These are phyloP conservation scores for Triglochin maritima DNA, from an alignment of 106 monocot species.

Conservation along the genomic window DNA sequence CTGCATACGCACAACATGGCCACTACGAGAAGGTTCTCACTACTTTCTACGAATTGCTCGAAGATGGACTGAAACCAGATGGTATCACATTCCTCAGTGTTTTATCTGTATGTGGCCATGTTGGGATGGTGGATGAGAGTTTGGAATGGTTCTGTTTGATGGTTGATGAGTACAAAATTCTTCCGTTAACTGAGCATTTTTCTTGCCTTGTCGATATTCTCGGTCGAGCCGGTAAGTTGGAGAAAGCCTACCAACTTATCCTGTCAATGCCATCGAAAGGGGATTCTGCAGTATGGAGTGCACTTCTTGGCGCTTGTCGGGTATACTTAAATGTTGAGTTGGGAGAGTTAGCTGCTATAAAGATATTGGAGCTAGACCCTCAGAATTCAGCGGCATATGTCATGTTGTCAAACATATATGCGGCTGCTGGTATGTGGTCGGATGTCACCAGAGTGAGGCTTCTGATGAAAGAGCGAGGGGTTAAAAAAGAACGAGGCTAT, in stretches of 20 bases:
- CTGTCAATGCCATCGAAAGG: slow-evolving; percentile 56
- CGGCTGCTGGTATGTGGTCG: slow-evolving; percentile 50
- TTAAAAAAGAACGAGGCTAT: slow-evolving; percentile 57
- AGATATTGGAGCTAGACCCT: slow-evolving; percentile 37
- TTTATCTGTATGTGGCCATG: slow-evolving; percentile 59
- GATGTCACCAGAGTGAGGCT: slow-evolving; percentile 50
- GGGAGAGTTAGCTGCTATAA: slow-evolving; percentile 59
- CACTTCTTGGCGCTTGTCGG: slow-evolving; percentile 53
- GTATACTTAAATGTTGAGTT: slow-evolving; percentile 35
- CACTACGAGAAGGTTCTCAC: slow-evolving; percentile 34
- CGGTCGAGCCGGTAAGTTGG: slow-evolving; percentile 49
- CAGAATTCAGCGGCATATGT: slow-evolving; percentile 57
- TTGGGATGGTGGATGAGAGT: slow-evolving; percentile 58
- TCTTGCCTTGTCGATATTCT: slow-evolving; percentile 65
- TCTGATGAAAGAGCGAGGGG: slow-evolving; percentile 48
- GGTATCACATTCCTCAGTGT: slow-evolving; percentile 65
- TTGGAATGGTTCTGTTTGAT: slow-evolving; percentile 51
- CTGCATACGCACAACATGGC: slow-evolving; percentile 78
- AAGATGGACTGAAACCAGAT: slow-evolving; percentile 36
- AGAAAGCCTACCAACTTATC: slow-evolving; percentile 46
- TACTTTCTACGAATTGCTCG: slow-evolving; percentile 48
- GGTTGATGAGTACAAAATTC: slow-evolving; percentile 35
- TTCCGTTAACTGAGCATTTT: slow-evolving; percentile 58
- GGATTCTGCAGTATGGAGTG: slow-evolving; percentile 49
- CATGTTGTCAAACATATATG: slow-evolving; percentile 76